These are phyloP conservation scores for Rhynchosporium graminicola DNA, from an alignment of 2,329 filamentous ascomycete genomes.

Conservation along the genomic window DNA sequence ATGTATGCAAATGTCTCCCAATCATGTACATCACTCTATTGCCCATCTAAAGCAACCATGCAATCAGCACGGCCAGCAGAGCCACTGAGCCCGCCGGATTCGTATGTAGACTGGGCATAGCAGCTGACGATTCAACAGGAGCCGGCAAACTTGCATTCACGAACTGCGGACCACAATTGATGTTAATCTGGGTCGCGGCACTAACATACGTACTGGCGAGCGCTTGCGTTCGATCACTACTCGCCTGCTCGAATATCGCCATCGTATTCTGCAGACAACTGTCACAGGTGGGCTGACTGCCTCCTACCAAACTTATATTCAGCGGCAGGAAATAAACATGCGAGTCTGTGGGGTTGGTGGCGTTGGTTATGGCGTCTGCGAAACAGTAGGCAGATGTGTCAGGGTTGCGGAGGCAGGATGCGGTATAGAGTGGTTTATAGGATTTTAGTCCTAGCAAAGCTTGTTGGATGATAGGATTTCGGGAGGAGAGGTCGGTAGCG, in stretches of 20 bases:
- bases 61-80: conserved; percentile 25
- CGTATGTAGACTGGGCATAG: neutral
- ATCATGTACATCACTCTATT: neutral
- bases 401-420: conserved; percentile 74
- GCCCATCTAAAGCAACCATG: conserved; percentile 25
- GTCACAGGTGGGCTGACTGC: conserved; percentile 72
- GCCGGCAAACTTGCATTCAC: conserved; percentile 55
- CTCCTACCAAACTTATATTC: conserved; percentile 67
- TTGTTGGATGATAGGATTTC: conserved; percentile 71
- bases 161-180: conserved; percentile 59
- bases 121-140: conserved; percentile 18
- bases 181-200: conserved; percentile 74
- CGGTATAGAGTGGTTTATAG: conserved; percentile 77
- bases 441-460: conserved; percentile 75
- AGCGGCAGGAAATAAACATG: conserved; percentile 87
- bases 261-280: conserved; percentile 78
- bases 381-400: conserved; percentile 73
- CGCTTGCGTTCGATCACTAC: conserved; percentile 64
- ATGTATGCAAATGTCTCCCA: neutral
- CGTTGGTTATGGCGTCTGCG: conserved; percentile 80
- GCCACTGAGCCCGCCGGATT: conserved; percentile 21
- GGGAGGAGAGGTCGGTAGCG: conserved; percentile 64
- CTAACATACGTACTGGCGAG: conserved; percentile 68
- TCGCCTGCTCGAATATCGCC: conserved; percentile 72
- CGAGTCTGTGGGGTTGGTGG: conserved; percentile 65